Percentiles rank a stretch among this genome's conserved stretches.
Conservation (phyloP, 192 early-diverging fungal genomes). For the Rhizophlyctis rosea region DNA sequence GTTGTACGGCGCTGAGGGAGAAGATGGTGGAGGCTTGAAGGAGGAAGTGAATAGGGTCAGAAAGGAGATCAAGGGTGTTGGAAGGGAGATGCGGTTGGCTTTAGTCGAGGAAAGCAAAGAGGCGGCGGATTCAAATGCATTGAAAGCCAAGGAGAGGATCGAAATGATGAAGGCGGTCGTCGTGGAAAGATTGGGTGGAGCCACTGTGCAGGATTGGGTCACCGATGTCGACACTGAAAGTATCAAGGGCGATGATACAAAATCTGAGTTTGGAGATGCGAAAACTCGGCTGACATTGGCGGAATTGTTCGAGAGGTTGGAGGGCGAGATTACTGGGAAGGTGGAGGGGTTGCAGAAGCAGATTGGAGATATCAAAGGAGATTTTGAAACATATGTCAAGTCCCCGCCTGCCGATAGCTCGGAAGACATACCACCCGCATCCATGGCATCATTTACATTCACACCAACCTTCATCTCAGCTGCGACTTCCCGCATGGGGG, state of each 20-base stretch:
- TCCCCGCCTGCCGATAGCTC: no score
- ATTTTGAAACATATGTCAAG: no score
- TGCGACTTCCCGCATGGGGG: no score
- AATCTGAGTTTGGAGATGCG: no score
- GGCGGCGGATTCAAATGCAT: background rate
- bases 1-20: conserved; percentile 8
- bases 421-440: no score
- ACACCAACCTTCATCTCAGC: no score
- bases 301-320: background rate
- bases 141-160: background rate
- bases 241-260: no score
- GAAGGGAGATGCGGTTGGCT: background rate
- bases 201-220: no score
- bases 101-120: background rate
- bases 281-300: background rate
- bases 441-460: no score
- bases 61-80: conserved; percentile 6
- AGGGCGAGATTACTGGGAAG: background rate
- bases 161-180: conserved; percentile 1
- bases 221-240: no score
- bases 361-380: no score
- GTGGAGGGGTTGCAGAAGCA: conserved; percentile 4
- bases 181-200: conserved; percentile 9
- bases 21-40: conserved; percentile 8
- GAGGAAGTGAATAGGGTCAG: conserved; percentile 5